Conservation (phyloP, 805 yeast species). For the Saccharomycopsis fibuligera region DNA sequence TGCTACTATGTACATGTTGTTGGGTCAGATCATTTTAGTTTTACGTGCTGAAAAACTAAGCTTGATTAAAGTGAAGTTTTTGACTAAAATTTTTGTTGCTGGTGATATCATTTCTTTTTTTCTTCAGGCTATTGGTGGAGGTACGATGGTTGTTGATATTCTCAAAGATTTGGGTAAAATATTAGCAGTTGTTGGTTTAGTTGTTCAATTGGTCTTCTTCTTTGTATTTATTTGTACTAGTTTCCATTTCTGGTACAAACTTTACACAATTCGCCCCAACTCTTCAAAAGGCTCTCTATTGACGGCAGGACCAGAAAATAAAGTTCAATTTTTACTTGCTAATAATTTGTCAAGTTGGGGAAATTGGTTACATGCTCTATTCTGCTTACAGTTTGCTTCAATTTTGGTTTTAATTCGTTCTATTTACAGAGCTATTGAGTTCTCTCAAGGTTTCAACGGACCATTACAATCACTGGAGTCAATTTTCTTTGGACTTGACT, state of each 20-base stretch:
- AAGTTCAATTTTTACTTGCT: constrained; percentile 4
- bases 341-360: too few relatives aligned
- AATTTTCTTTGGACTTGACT: too few relatives aligned
- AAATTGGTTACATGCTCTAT: constrained; percentile 22
- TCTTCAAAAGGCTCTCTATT: too few relatives aligned
- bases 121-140: constrained; percentile 31
- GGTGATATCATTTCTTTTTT: constrained; percentile 30
- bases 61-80: constrained; percentile 24
- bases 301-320: constrained; percentile 16
- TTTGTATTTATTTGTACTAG: constrained; percentile 27
- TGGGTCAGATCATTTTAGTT: constrained; percentile 26
- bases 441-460: constrained; percentile 28
- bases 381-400: constrained; percentile 18
- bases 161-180: constrained; percentile 22
- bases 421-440: constrained; percentile 29
- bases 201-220: constrained; percentile 29
- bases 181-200: constrained; percentile 29
- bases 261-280: too few relatives aligned
- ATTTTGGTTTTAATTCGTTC: constrained; percentile 26
- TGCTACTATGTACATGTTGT: constrained; percentile 30
- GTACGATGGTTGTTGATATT: constrained; percentile 23
- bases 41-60: constrained; percentile 23
- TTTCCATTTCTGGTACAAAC: too few relatives aligned
- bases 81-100: constrained; percentile 28
- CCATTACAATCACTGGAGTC: too few relatives aligned